Evolutionary conservation across 192 early-diverging fungal species (phyloP).

Genomic region (Linnemannia hyalina): DNA sequence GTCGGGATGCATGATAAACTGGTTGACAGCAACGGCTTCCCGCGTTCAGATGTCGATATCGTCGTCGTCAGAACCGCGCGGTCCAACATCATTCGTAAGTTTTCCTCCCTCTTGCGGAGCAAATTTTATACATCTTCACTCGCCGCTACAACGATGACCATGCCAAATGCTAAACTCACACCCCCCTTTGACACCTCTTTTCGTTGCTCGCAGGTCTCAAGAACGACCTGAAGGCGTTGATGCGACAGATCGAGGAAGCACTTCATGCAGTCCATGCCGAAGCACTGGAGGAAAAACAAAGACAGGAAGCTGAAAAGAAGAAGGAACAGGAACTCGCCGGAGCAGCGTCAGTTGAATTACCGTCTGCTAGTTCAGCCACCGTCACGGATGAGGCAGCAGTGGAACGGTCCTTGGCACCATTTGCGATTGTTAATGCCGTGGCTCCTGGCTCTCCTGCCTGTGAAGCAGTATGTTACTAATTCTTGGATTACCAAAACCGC

Average conservation of each 20-base stretch:
- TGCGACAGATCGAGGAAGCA: slow-evolving; percentile 63
- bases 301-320: slow-evolving; percentile 17
- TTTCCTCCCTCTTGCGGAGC: background rate
- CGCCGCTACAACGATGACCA: background rate
- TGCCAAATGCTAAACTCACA: background rate
- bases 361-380: background rate
- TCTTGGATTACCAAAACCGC: background rate
- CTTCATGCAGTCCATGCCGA: slow-evolving; percentile 64
- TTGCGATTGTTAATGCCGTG: slow-evolving; percentile 69
- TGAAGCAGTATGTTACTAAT: slow-evolving; percentile 51
- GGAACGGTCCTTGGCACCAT: slow-evolving; percentile 35
- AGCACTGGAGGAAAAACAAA: slow-evolving; percentile 31
- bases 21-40: slow-evolving; percentile 63
- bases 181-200: background rate
- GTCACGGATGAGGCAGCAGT: background rate
- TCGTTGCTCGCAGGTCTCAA: slow-evolving; percentile 36
- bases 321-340: background rate
- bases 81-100: slow-evolving; percentile 46
- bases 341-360: background rate
- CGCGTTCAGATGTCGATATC: slow-evolving; percentile 67
- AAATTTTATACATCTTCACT: background rate
- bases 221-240: slow-evolving; percentile 67
- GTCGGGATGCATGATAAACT: slow-evolving; percentile 64
- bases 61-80: slow-evolving; percentile 61
- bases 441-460: slow-evolving; percentile 69